Percentiles rank a stretch among this genome's conserved stretches.
These are phyloP conservation scores for Penicillium diatomitis DNA, from an alignment of 495 filamentous ascomycete genomes.

Conservation along the genomic window DNA sequence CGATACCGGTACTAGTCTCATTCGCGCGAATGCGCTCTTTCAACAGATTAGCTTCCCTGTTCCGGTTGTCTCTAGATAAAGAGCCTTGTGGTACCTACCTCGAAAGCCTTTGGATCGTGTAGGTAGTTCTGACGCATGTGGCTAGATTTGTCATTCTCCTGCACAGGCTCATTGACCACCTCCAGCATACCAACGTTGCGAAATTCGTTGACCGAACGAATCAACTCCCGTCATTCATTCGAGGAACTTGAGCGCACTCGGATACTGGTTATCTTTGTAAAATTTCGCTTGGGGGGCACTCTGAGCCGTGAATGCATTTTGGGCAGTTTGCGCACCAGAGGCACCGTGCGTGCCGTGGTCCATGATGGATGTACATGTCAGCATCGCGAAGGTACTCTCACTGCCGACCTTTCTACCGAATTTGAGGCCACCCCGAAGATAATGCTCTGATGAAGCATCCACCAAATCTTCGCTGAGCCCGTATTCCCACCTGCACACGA, in stretches of 20 bases:
- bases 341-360: conserved; percentile 51
- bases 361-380: conserved; percentile 52
- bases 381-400: conserved; percentile 40
- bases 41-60: too few species aligned
- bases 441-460: conserved; percentile 42
- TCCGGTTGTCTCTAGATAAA: neutral
- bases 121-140: conserved; percentile 27
- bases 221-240: conserved; percentile 47
- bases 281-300: conserved; percentile 39
- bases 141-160: conserved; percentile 18
- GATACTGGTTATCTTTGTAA: conserved; percentile 46
- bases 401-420: conserved; percentile 47
- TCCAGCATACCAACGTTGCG: conserved; percentile 51
- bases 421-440: conserved; percentile 44
- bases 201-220: conserved; percentile 43
- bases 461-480: conserved; percentile 55
- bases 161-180: conserved; percentile 52
- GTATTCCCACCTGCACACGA: conserved; percentile 54
- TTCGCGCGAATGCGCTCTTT: conserved; percentile 35
- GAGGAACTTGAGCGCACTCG: conserved; percentile 48
- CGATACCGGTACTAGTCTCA: conserved; percentile 27
- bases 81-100: conserved; percentile 6
- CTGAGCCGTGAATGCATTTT: conserved; percentile 49
- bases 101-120: conserved; percentile 38
- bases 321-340: conserved; percentile 45